Conservation (phyloP, 176 grass and related monocot genomes). For the Aegilops sharonensis region DNA sequence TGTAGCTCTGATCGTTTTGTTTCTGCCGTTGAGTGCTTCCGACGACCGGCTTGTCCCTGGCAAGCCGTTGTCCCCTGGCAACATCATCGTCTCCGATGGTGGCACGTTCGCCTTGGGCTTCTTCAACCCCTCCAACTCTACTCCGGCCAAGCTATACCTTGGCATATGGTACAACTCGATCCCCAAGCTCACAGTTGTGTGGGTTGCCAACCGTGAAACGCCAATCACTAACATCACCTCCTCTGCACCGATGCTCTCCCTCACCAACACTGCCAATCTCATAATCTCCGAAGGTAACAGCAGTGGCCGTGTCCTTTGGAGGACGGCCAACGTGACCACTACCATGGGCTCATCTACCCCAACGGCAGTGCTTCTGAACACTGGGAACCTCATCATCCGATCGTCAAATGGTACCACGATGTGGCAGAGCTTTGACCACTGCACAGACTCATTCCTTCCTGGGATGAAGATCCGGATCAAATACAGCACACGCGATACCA, state of each 20-base stretch:
- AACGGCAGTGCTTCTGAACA: neutral
- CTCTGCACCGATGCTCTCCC: neutral
- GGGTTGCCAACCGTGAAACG: neutral
- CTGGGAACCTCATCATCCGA: constrained; percentile 32
- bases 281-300: neutral
- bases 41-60: constrained; percentile 19
- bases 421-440: constrained; percentile 44
- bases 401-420: neutral
- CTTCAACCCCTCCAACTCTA: neutral
- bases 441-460: neutral
- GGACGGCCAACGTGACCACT: neutral
- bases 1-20: neutral
- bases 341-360: neutral
- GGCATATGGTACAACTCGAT: neutral
- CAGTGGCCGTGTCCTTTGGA: neutral
- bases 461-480: constrained; percentile 15
- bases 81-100: neutral
- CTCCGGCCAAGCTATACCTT: neutral
- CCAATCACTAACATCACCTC: neutral
- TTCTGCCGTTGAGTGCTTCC: neutral
- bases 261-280: neutral
- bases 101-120: constrained; percentile 16
- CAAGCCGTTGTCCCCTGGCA: neutral
- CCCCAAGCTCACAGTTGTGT: neutral
- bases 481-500: neutral